A percentile compares a stretch with the other conserved stretches of the same genome.
These are phyloP conservation scores for Populus deltoides DNA, from an alignment of 345 rosid species.

Conservation along the genomic window DNA sequence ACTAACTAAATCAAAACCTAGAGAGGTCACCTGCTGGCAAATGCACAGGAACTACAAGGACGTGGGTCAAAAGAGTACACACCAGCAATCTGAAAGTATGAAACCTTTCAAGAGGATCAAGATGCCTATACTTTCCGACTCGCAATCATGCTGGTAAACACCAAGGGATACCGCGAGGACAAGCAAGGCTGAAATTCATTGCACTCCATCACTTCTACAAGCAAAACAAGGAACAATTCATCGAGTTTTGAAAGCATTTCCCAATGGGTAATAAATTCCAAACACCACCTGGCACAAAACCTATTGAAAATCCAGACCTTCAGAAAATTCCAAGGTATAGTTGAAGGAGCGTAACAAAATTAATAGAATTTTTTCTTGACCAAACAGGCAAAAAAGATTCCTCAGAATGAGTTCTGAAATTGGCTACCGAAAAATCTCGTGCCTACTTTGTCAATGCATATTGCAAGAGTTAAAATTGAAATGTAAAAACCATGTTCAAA, in stretches of 20 bases:
- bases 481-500: background rate
- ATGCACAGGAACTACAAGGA: too few species aligned
- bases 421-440: background rate
- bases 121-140: too few species aligned
- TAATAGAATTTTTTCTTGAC: fast-evolving
- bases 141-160: background rate
- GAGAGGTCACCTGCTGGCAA: too few species aligned
- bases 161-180: background rate
- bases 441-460: background rate
- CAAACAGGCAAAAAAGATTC: background rate
- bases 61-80: too few species aligned
- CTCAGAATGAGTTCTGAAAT: background rate
- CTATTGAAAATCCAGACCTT: background rate
- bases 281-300: background rate
- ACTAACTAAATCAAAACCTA: too few species aligned
- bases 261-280: background rate
- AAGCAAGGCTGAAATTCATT: background rate
- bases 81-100: too few species aligned
- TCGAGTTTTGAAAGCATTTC: background rate
- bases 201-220: background rate
- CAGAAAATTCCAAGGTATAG: background rate
- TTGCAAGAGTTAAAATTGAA: background rate
- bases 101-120: too few species aligned
- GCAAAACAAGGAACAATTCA: background rate
- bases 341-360: background rate